Conservation (phyloP, 2,329 filamentous ascomycete genomes). For the Pleomassaria siparia region DNA sequence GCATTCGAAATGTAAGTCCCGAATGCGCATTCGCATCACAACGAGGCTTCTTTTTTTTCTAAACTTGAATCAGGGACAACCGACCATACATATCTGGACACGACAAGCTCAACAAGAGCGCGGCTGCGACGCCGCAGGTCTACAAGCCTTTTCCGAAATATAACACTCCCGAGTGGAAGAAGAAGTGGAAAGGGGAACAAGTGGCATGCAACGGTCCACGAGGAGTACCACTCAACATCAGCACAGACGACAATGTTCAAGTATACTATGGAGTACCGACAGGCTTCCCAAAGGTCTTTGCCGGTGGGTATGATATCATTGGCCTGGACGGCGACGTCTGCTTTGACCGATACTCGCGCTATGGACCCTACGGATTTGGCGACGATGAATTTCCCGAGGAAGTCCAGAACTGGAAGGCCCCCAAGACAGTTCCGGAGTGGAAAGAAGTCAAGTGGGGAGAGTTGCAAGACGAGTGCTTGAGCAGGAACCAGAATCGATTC, state of each 20-base stretch:
- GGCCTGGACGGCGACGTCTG: conserved; percentile 58
- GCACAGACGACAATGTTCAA: conserved; percentile 62
- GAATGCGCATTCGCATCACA: not conserved
- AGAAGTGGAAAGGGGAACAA: conserved; percentile 58
- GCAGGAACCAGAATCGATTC: conserved; percentile 67
- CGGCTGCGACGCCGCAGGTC: conserved; percentile 49
- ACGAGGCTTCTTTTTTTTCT: not conserved
- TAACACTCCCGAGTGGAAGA: conserved; percentile 63
- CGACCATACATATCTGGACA: conserved; percentile 43
- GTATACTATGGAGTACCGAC: conserved; percentile 62
- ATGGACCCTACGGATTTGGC: conserved; percentile 59
- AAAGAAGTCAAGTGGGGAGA: conserved; percentile 68
- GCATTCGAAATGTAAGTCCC: conserved; percentile 42
- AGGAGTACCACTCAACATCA: conserved; percentile 53
- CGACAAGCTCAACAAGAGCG: conserved; percentile 27
- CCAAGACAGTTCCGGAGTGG: conserved; percentile 56
- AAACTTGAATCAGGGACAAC: conserved; percentile 33
- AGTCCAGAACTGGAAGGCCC: conserved; percentile 44
- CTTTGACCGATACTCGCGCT: conserved; percentile 60
- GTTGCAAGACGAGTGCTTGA: conserved; percentile 67
- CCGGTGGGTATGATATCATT: conserved; percentile 42
- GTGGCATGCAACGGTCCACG: conserved; percentile 66
- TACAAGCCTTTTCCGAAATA: conserved; percentile 75
- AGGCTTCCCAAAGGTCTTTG: conserved; percentile 38
- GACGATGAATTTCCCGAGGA: conserved; percentile 55